A percentile compares a stretch with the other conserved stretches of the same genome.
These are phyloP conservation scores for Alisma plantagoaquatica DNA, from an alignment of 106 monocot genomes.

Conservation along the genomic window DNA sequence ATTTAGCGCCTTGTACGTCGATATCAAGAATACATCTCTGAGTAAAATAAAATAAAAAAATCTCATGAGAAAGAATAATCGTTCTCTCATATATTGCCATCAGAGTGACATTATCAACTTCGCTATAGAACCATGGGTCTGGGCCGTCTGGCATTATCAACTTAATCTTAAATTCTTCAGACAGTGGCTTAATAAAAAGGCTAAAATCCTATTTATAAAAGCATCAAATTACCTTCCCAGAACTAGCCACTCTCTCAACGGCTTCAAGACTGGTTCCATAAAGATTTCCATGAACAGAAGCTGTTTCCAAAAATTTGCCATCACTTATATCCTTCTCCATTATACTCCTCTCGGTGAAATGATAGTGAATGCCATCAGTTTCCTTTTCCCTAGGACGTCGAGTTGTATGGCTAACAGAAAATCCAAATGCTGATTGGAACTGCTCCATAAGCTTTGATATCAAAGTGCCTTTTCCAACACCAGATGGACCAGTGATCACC, in stretches of 20 bases:
- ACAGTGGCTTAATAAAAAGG: background rate
- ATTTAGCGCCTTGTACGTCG: slow-evolving; percentile 96
- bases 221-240: slow-evolving; percentile 86
- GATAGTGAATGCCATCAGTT: slow-evolving; percentile 74
- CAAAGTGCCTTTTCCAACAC: slow-evolving; percentile 90
- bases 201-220: background rate
- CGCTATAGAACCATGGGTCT: no score
- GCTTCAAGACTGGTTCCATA: slow-evolving; percentile 96
- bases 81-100: no score
- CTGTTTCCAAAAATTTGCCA: slow-evolving; percentile 88
- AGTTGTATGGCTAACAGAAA: slow-evolving; percentile 97
- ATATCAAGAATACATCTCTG: slow-evolving; percentile 96
- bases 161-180: background rate
- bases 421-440: slow-evolving; percentile 80
- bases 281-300: slow-evolving; percentile 88
- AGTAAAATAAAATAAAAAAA: no score
- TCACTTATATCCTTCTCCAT: slow-evolving; percentile 89
- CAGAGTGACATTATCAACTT: background rate
- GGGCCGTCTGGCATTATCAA: no score
- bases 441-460: slow-evolving; percentile 80
- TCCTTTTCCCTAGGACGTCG: slow-evolving; percentile 82
- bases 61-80: no score
- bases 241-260: slow-evolving; percentile 79
- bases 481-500: slow-evolving; percentile 91
- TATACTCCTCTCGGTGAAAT: slow-evolving; percentile 51